A percentile compares a stretch with the other conserved stretches of the same genome.
phyloP scores from a whole-genome alignment of 1,284 basidiomycete genomes.

The Marasmius fiardii region DNA sequence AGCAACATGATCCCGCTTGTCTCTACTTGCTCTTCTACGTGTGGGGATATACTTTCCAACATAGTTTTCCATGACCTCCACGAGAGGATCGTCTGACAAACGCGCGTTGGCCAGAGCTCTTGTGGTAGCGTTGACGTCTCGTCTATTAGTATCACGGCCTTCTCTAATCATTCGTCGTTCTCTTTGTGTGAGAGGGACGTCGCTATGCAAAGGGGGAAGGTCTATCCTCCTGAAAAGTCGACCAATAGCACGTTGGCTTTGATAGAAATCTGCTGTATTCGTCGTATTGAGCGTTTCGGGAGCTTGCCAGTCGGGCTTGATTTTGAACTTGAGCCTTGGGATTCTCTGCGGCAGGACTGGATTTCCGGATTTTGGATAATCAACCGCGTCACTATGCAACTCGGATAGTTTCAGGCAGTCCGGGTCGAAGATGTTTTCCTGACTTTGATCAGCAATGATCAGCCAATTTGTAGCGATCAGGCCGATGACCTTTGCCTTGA shows the following conservation, averaged over 20 bases:
- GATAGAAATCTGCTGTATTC: constrained; percentile 39
- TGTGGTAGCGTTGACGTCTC: constrained; percentile 4
- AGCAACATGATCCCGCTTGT: constrained; percentile 20
- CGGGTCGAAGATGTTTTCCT: constrained; percentile 48
- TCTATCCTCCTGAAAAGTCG: constrained; percentile 53
- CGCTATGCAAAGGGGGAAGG: constrained; percentile 10
- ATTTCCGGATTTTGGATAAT: constrained; percentile 64
- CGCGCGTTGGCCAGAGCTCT: not conserved
- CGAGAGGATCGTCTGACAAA: constrained; percentile 1
- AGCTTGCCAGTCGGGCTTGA: constrained; percentile 58
- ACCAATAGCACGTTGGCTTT: constrained; percentile 51
- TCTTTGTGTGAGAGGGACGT: not conserved
- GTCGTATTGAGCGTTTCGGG: constrained; percentile 46
- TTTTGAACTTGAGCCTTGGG: constrained; percentile 3
- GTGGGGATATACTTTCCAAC: constrained; percentile 1
- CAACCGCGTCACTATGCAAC: constrained; percentile 69
- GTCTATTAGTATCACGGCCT: not conserved
- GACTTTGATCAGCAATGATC: constrained; percentile 65
- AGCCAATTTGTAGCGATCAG: constrained; percentile 62
- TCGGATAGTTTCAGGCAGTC: constrained; percentile 62
- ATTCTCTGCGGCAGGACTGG: constrained; percentile 34
- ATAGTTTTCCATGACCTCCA: constrained; percentile 2
- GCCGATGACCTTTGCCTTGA: constrained; percentile 43
- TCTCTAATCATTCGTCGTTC: constrained; percentile 2
- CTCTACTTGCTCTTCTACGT: not conserved